Conservation (phyloP, 148 eudicot genomes). For the Rheum nobile region DNA sequence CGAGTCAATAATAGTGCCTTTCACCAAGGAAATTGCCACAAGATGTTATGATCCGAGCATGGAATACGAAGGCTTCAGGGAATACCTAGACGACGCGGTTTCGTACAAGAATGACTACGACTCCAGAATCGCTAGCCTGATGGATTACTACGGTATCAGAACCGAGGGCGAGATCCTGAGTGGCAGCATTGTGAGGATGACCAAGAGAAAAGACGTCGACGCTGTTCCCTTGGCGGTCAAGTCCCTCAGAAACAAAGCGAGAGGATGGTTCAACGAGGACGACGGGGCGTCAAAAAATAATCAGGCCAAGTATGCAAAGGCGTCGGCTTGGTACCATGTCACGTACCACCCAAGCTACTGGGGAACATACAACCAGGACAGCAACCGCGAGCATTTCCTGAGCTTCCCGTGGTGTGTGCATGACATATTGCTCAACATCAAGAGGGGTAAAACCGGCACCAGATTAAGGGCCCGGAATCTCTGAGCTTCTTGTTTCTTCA, state of each 20-base stretch:
- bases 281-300: conserved; percentile 2
- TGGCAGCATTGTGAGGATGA: conserved; percentile 30
- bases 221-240: conserved; percentile 24
- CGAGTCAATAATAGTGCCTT: conserved; percentile 7
- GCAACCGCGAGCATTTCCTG: conserved; percentile 32
- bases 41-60: conserved; percentile 24
- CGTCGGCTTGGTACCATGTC: conserved; percentile 57
- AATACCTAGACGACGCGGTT: conserved; percentile 23
- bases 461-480: not conserved
- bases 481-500: not conserved
- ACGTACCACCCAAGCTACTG: conserved; percentile 40
- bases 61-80: conserved; percentile 33
- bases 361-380: conserved; percentile 27
- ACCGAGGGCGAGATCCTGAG: conserved; percentile 36
- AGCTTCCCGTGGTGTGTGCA: conserved; percentile 62
- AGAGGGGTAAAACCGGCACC: conserved; percentile 21
- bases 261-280: conserved; percentile 24
- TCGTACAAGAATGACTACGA: conserved; percentile 25
- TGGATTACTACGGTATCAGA: conserved; percentile 34
- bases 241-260: conserved; percentile 28
- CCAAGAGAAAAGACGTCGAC: conserved; percentile 34
- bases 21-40: conserved; percentile 23
- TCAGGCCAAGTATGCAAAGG: conserved; percentile 29
- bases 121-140: conserved; percentile 24
- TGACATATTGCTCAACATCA: conserved; percentile 35